Evolutionary conservation across 805 yeast genomes (phyloP), one percentile per base, ranked within the genome.

Genomic region (Torulaspora microellipsoides): DNA sequence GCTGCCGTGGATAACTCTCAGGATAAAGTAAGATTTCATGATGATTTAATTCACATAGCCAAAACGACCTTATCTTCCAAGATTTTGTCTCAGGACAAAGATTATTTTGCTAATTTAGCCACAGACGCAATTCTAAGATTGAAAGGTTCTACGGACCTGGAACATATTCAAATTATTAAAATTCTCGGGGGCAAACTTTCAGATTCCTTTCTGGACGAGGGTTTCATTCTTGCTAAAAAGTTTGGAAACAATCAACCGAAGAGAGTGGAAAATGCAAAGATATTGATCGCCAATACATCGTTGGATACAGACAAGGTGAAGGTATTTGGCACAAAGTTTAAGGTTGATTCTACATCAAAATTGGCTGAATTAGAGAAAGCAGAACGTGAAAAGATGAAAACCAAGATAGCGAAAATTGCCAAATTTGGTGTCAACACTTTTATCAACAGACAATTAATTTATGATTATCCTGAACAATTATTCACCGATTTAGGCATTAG

Each of bases 301-400:
- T 75, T 87, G 81, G 99, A 93, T 63, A 93, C 99, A 7, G 99
- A 93, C 64, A 93, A 93, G 67, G 97, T 93, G 48, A 93, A 93
- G 68, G 82, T 93, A 44, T 93, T 93, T 67, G 99, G 99, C 50
- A 97, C 99, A 47, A 90, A 93, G 66, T 90, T 93, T 71, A 87
- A 89, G 67, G 98, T 93, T 36, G 97, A 91, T 66, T 81, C 95
- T 15, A 93, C 98, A 8, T 77, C 91, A 48, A 93, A 93, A 65
- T 76, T 93, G 58, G 97, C 97, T 5, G 95, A 89, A 56, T 76
- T 90, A 54, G 97, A 90, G 69, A 80, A 85, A 61, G 96, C 96
- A 27, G 99, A 93, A 71, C 85, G 83, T 68, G 84, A 80, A 46
- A 93, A 91, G 72, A 91, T 93, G 98, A 85, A 80, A 67, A 71